These are phyloP conservation scores for Volvariella surrecta DNA, from an alignment of 1,284 basidiomycete species.

Conservation along the genomic window DNA sequence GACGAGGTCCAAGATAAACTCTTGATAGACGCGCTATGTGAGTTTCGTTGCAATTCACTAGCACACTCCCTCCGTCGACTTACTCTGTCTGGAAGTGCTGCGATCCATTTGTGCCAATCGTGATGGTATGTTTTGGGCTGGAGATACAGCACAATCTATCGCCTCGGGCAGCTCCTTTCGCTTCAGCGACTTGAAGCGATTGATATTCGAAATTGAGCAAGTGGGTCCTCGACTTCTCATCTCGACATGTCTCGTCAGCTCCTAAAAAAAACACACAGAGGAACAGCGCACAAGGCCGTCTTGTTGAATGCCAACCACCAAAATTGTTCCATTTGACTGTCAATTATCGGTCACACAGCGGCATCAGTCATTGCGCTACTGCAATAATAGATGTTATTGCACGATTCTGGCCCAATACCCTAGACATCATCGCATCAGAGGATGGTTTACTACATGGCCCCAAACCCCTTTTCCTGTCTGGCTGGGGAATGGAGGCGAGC, in stretches of 20 bases:
- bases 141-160: slow-evolving; percentile 74
- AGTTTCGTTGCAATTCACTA: slow-evolving; percentile 11
- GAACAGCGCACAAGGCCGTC: slow-evolving; percentile 7
- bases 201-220: slow-evolving; percentile 45
- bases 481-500: slow-evolving; percentile 43
- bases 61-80: not conserved
- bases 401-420: slow-evolving; percentile 55
- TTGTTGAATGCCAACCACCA: slow-evolving; percentile 23
- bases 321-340: slow-evolving; percentile 46
- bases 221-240: not conserved
- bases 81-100: slow-evolving; percentile 49
- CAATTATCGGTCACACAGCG: slow-evolving; percentile 68
- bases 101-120: slow-evolving; percentile 52
- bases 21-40: slow-evolving; percentile 56
- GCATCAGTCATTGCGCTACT: slow-evolving; percentile 62
- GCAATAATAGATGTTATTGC: slow-evolving; percentile 56
- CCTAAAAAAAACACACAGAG: slow-evolving; percentile 1
- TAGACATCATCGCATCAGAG: slow-evolving; percentile 53
- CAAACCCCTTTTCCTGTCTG: slow-evolving; percentile 52
- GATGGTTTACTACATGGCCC: slow-evolving; percentile 48
- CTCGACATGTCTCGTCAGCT: not conserved
- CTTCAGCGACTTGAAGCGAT: slow-evolving; percentile 65
- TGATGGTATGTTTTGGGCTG: slow-evolving; percentile 69
- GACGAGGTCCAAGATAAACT: slow-evolving; percentile 72
- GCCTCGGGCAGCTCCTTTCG: slow-evolving; percentile 63